Evolutionary conservation across 371 early-diverging fungal genomes (phyloP).

Genomic region (Capillidium heterosporum): DNA sequence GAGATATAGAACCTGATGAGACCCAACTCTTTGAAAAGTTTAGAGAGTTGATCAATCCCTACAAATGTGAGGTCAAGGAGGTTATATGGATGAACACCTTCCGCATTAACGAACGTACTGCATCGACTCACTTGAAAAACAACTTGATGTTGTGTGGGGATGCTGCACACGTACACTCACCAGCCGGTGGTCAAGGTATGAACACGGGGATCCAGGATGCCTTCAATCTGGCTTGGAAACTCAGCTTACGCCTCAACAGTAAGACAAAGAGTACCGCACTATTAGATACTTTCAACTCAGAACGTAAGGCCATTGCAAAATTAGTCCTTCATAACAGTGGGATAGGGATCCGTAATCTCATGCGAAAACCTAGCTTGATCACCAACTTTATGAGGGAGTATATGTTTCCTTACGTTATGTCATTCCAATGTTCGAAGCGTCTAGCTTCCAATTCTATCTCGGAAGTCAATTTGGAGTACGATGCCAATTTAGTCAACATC

Average conservation of each 20-base stretch:
- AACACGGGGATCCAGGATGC: conserved; percentile 29
- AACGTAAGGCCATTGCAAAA: conserved; percentile 13
- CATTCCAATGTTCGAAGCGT: neutral
- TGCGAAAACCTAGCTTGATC: neutral
- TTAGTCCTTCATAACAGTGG: conserved; percentile 1
- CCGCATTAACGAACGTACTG: conserved; percentile 13
- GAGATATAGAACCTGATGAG: conserved; percentile 7
- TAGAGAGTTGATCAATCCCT: conserved; percentile 2
- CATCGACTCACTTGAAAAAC: conserved; percentile 9
- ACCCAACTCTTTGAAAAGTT: conserved; percentile 10
- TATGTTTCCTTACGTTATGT: neutral
- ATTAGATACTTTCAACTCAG: conserved; percentile 12
- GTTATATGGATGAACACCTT: conserved; percentile 11
- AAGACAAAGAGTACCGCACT: conserved; percentile 3
- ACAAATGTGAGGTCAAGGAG: conserved; percentile 7
- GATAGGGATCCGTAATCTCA: neutral
- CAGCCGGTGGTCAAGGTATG: conserved; percentile 25
- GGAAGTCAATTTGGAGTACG: neutral
- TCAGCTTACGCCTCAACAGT: conserved; percentile 14
- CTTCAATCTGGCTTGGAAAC: conserved; percentile 23
- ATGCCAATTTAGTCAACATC: neutral
- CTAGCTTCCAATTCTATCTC: neutral
- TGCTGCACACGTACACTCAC: conserved; percentile 20
- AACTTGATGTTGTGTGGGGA: conserved; percentile 21
- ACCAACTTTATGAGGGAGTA: neutral